phyloP scores from a whole-genome alignment of 208 protist genomes.

The Porcisia deanei region DNA sequence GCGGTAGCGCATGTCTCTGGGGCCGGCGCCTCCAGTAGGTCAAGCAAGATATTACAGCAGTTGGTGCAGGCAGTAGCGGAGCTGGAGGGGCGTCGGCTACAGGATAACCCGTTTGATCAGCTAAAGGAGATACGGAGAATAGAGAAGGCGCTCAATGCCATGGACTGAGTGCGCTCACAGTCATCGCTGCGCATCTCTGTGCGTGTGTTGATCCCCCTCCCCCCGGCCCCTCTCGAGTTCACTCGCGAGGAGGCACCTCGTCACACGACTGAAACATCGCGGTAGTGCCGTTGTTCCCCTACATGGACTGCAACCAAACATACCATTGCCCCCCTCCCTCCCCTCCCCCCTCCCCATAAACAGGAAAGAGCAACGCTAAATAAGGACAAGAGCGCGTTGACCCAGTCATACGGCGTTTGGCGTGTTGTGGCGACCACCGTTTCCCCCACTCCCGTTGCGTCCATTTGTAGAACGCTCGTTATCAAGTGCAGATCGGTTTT shows the following conservation, averaged over 20 bases:
- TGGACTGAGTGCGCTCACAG: background rate
- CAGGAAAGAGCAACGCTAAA: background rate
- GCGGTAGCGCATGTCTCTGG: background rate
- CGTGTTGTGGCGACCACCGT: background rate
- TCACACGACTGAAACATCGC: background rate
- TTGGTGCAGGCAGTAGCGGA: conserved; percentile 15
- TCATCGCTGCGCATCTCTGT: background rate
- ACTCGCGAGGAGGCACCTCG: background rate
- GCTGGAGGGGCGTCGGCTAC: conserved; percentile 16
- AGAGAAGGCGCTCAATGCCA: conserved; percentile 23
- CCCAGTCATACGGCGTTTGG: background rate
- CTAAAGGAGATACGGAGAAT: conserved; percentile 24
- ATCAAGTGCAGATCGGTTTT: background rate
- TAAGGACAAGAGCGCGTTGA: background rate
- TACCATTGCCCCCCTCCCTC: background rate
- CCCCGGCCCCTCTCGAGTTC: background rate
- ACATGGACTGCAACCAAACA: too few species aligned
- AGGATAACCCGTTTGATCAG: conserved; percentile 29
- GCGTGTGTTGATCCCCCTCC: background rate
- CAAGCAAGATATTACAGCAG: conserved; percentile 4
- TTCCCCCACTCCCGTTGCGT: background rate
- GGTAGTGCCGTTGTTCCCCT: background rate
- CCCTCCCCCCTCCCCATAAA: background rate
- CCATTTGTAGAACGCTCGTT: background rate
- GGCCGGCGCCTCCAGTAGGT: background rate